Evolutionary conservation across 2,329 filamentous ascomycete species (phyloP), one percentile per base, ranked within the genome.

Genomic region (Arthrobotrys conoides): DNA sequence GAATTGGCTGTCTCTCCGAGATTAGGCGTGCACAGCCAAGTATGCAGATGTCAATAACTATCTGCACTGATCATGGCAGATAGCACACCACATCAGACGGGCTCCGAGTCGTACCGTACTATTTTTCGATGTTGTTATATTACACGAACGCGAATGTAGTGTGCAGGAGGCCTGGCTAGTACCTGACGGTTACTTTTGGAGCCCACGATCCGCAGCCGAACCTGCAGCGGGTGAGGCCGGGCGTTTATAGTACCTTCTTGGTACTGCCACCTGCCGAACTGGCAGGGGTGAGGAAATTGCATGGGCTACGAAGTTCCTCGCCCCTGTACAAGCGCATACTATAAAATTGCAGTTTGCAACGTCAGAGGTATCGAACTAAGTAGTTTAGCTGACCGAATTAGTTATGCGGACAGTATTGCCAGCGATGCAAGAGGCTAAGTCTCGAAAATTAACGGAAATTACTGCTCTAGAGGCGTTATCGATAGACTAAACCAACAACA

Each of bases 401-500:
- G 46, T 57, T 57, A 44, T 71, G 59, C 53, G 63, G 72, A 68
- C 53, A 78, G 57, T 72, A 72, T 78, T 68, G 27, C 30, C 59
- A 57, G 18, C 61, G 33, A 48, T 57, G 10, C 27, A 71, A 76
- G 36, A 67, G 55, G 57, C 72, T 77, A 70, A 57, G 46, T 20
- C 14, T 69, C 73, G 66, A 77, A 71, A 67, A 71, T 77, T 77
- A 77, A 67, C 68, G 75, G 75, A 78, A 78, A 78, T 78, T 78
- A 57, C 75, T 49, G 33, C 59, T 51, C 63, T 70, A 66, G 68
- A 69, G 63, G 75, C 75, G 61, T 78, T 78, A 78, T 78, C 75
- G 75, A 78, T 78, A 78, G 68, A 53, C 68, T 66, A 68, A 61
- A 51, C 67, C 18, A 33, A 38, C 67, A 71, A 59, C 38, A 51